Base-by-base conservation (phyloP, 2,329 filamentous ascomycete species). In the Trichoderma citrinoviride region DNA sequence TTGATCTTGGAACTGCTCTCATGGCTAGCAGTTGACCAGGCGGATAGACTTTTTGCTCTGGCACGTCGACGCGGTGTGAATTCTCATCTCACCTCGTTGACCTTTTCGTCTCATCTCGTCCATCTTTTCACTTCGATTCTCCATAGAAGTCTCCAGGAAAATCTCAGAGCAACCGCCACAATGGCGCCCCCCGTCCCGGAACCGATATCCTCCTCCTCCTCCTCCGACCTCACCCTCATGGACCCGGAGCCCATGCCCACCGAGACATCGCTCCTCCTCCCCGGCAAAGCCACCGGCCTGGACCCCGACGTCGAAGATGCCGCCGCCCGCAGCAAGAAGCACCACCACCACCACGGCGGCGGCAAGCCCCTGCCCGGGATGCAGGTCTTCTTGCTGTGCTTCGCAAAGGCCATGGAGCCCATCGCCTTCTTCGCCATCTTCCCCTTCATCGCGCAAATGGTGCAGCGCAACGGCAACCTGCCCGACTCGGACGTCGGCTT, bases 371-470 rank as follows among this genome's bases (percentile, higher is more conserved):
- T 90, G 12, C 76, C 87, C n/a, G 80, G 78, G 67, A 61, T 73
- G n/a, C 91, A 94, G 74, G 87, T 95, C 60, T 75, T 89, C 37
- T 76, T 90, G 12, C 85, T 95, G 14, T 94, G 91, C 79, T 90
- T 87, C 73, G 87, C 88, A 1, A 86, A 90, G 6, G 73, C 91
- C 27, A 80, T 91, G 50, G 91, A 94, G 72, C 90, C 91, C 0
- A 83, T 93, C 46, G 89, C 90, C n/a, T 94, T 92, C 79, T 94
- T 93, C 79, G 87, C 83, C 73, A 92, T 94, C 74, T 90, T 94
- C 71, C 90, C 91, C 0, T 94, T 90, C 77, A 85, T 95, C 76
- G 91, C 88, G 71, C 81, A 89, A 72, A 94, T 94, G 91, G 87
- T 91, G 43, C 80, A 85, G 74, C 80, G 84, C 64, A 89, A 87